Evolutionary conservation across 371 early-diverging fungal genomes (phyloP).

Genomic region (Actinomortierella ambigua): DNA sequence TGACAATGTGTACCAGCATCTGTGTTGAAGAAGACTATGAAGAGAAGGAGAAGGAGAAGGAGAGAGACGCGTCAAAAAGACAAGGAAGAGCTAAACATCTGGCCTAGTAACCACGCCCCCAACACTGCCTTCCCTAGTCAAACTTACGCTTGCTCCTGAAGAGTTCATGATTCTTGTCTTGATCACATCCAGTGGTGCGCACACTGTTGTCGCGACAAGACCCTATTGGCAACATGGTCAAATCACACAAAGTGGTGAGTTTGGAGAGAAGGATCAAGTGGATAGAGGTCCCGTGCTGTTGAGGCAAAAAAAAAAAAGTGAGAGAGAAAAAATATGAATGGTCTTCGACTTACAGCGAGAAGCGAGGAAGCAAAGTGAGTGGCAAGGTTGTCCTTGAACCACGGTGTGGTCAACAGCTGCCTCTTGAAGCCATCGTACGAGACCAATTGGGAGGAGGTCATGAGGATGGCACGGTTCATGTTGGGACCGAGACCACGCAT

Average conservation of each 20-base stretch:
- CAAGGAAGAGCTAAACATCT: not conserved
- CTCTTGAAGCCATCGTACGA: conserved; percentile 78
- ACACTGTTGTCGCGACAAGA: conserved; percentile 87
- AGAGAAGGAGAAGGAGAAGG: conserved; percentile 7
- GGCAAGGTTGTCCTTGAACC: conserved; percentile 65
- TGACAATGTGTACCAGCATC: conserved; percentile 43
- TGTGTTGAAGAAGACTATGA: conserved; percentile 29
- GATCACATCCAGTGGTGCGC: conserved; percentile 87
- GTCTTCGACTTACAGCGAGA: conserved; percentile 63
- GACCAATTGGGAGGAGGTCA: conserved; percentile 78
- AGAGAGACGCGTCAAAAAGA: not conserved
- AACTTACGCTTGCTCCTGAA: conserved; percentile 42
- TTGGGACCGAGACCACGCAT: conserved; percentile 80
- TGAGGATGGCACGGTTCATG: conserved; percentile 75
- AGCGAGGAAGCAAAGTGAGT: conserved; percentile 81
- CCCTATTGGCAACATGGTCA: conserved; percentile 50
- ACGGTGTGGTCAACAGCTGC: conserved; percentile 57
- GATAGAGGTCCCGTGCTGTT: not conserved
- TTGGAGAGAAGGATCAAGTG: not conserved
- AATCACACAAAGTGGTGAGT: not conserved
- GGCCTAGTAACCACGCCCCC: no score
- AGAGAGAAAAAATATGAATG: conserved; percentile 2
- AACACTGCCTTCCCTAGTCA: no score
- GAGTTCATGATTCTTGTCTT: conserved; percentile 91
- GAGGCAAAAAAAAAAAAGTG: conserved; percentile 10